Evolutionary conservation across 2,329 filamentous ascomycete species (phyloP).

Genomic region (Ophiostoma angusticollis): DNA sequence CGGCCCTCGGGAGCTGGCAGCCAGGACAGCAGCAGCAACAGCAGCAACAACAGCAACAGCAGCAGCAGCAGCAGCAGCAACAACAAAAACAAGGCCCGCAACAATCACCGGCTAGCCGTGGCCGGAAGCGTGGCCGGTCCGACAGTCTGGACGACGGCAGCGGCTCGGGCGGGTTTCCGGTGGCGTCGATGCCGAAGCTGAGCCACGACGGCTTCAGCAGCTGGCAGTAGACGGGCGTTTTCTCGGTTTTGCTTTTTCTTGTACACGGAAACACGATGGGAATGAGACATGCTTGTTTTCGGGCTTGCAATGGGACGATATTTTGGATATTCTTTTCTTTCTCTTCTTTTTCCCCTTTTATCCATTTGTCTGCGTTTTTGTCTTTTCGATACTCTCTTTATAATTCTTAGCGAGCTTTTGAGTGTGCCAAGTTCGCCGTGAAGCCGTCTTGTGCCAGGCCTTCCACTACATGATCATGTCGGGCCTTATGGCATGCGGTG

Average conservation of each 20-base stretch:
- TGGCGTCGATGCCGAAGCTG: slow-evolving; percentile 13
- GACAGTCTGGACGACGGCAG: slow-evolving; percentile 19
- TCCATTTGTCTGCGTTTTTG: neutral
- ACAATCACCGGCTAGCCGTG: slow-evolving; percentile 5
- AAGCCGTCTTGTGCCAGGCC: too few species aligned
- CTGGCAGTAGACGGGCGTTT: slow-evolving; percentile 10
- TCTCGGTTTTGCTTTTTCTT: neutral
- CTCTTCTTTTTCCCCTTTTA: neutral
- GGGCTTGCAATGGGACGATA: too few species aligned
- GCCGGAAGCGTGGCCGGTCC: slow-evolving; percentile 22
- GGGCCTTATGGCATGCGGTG: too few species aligned
- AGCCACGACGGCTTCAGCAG: slow-evolving; percentile 14
- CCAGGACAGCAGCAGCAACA: neutral
- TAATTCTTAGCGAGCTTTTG: too few species aligned
- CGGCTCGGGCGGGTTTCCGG: slow-evolving; percentile 12
- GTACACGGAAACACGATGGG: too few species aligned
- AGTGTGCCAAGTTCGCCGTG: too few species aligned
- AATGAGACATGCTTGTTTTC: too few species aligned
- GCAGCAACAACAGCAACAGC: neutral
- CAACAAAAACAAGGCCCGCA: slow-evolving; percentile 1
- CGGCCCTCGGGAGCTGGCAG: slow-evolving; percentile 11
- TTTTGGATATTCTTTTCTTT: neutral
- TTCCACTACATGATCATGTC: too few species aligned
- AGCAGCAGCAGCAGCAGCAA: slow-evolving; percentile 8
- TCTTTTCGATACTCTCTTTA: slow-evolving; percentile 10